Conservation (phyloP, 352 stramenopile species). For the Globisporangium parvum region DNA sequence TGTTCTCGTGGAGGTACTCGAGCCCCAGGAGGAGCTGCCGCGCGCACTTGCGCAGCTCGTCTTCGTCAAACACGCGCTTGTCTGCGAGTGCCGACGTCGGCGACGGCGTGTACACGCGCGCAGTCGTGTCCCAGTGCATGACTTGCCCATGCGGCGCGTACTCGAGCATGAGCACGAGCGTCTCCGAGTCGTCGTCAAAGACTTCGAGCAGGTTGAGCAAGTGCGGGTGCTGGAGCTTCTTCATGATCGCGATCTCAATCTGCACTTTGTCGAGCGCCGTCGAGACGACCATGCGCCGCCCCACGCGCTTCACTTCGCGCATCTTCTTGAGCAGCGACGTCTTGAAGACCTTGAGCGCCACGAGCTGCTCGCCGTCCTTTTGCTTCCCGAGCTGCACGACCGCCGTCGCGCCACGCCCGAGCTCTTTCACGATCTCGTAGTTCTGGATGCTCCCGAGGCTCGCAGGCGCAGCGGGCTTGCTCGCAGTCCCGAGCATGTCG, state of each 20-base stretch:
- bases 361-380: constrained; percentile 45
- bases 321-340: constrained; percentile 84
- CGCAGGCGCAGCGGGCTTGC: not conserved
- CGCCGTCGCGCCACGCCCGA: constrained; percentile 73
- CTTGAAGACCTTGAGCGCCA: constrained; percentile 84
- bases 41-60: constrained; percentile 53
- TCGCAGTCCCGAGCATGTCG: constrained; percentile 9
- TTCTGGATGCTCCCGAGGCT: constrained; percentile 48
- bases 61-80: constrained; percentile 34
- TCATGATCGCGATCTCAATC: constrained; percentile 87
- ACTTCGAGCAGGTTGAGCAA: constrained; percentile 78
- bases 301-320: constrained; percentile 80
- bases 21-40: constrained; percentile 71
- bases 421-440: constrained; percentile 75
- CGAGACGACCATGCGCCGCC: constrained; percentile 77
- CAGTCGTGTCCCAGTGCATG: constrained; percentile 75
- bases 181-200: constrained; percentile 80
- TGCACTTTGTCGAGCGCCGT: constrained; percentile 85
- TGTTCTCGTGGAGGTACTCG: constrained; percentile 81
- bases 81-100: no score
- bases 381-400: constrained; percentile 73
- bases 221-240: constrained; percentile 77
- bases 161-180: constrained; percentile 81
- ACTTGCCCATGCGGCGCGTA: constrained; percentile 77
- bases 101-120: constrained; percentile 40